These are phyloP conservation scores for Yamadazyma laniorum DNA, from an alignment of 805 yeast species.

Conservation along the genomic window DNA sequence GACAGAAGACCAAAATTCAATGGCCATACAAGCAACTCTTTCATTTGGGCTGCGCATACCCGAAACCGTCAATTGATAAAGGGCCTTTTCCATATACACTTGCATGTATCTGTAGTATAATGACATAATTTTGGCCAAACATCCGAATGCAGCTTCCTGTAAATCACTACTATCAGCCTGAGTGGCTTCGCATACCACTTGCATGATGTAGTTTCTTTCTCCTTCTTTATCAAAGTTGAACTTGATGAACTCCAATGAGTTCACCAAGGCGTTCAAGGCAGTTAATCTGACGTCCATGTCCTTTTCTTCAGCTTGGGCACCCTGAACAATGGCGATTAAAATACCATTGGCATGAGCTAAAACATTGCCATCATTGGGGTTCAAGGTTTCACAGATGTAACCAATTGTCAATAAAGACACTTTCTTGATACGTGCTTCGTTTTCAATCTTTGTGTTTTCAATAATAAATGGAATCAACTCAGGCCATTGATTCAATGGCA, in stretches of 20 bases:
- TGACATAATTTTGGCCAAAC: constrained; percentile 88
- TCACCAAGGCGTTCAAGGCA: constrained; percentile 87
- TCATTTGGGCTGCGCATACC: constrained; percentile 89
- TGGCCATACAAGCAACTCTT: constrained; percentile 95
- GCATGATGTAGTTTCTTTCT: constrained; percentile 96
- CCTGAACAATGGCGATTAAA: constrained; percentile 93
- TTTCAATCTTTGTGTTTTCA: constrained; percentile 77
- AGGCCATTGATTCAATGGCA: constrained; percentile 86
- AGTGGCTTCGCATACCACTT: constrained; percentile 98
- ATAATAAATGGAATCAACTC: constrained; percentile 81
- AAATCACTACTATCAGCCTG: constrained; percentile 78
- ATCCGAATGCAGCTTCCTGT: constrained; percentile 94
- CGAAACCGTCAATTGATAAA: constrained; percentile 81
- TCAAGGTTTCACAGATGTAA: constrained; percentile 92
- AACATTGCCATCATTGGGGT: constrained; percentile 74
- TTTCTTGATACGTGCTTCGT: constrained; percentile 77
- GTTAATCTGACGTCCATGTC: constrained; percentile 75
- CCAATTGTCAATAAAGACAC: constrained; percentile 89
- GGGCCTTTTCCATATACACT: constrained; percentile 95
- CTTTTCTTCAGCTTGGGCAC: constrained; percentile 83
- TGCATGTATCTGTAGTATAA: constrained; percentile 87
- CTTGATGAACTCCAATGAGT: constrained; percentile 85
- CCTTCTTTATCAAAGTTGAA: constrained; percentile 88
- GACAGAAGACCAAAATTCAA: constrained; percentile 99
- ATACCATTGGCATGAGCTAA: constrained; percentile 87